Percentiles rank a stretch among this genome's conserved stretches.
These are phyloP conservation scores for Apiotrichum veenhuisii DNA, from an alignment of 1,284 basidiomycete genomes.

Conservation along the genomic window DNA sequence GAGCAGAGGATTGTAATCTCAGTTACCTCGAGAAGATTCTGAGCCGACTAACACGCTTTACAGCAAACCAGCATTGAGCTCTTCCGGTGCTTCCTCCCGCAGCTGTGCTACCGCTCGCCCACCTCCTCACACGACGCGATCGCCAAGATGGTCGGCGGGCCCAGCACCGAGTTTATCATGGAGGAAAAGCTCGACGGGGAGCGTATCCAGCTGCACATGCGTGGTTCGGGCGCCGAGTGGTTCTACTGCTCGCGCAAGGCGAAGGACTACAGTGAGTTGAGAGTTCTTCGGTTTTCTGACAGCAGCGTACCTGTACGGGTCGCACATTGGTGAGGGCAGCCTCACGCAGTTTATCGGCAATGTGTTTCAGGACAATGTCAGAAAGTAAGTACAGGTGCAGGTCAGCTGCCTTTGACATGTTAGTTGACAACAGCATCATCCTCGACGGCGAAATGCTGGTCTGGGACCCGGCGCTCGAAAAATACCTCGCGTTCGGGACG, in stretches of 20 bases:
- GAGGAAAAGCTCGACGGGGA: conserved; percentile 97
- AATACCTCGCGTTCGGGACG: conserved; percentile 83
- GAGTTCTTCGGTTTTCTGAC: background rate
- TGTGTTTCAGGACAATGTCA: conserved; percentile 68
- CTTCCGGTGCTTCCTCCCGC: conserved; percentile 81
- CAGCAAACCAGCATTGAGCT: conserved; percentile 76
- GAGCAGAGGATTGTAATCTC: no score
- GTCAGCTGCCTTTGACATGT: background rate
- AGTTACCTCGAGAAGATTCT: no score
- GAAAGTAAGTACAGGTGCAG: conserved; percentile 60
- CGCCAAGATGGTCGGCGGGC: conserved; percentile 72
- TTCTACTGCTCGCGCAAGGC: conserved; percentile 90
- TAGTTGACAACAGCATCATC: conserved; percentile 62
- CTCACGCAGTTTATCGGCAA: conserved; percentile 75
- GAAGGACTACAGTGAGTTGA: conserved; percentile 72
- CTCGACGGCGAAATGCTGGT: conserved; percentile 96
- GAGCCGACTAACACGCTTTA: background rate
- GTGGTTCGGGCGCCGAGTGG: conserved; percentile 67
- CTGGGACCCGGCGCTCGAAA: conserved; percentile 82
- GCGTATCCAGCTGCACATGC: conserved; percentile 87
- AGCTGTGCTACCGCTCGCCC: conserved; percentile 83
- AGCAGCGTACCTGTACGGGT: conserved; percentile 71
- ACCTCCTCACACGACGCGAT: conserved; percentile 68
- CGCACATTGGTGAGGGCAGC: conserved; percentile 71
- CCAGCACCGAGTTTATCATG: conserved; percentile 66